These are phyloP conservation scores for Mucor ambiguus DNA, from an alignment of 371 early-diverging fungal genomes.

Conservation along the genomic window DNA sequence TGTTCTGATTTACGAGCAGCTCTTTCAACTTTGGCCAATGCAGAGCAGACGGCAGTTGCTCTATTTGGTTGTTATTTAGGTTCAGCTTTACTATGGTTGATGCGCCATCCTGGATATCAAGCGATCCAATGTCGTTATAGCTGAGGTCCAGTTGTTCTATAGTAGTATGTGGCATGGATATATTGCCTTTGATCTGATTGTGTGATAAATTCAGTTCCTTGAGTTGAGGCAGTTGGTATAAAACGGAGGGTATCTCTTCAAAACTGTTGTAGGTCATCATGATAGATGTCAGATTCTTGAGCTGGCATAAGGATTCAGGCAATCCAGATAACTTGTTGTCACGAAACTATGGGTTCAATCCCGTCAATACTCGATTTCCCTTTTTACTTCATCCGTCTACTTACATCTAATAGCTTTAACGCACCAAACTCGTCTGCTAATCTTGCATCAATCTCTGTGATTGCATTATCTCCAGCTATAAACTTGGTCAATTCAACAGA, in stretches of 20 bases:
- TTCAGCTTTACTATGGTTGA: slow-evolving; percentile 40
- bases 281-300: slow-evolving; percentile 48
- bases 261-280: slow-evolving; percentile 56
- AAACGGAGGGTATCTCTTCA: slow-evolving; percentile 43
- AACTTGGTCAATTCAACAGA: slow-evolving; percentile 68
- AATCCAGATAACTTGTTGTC: slow-evolving; percentile 54
- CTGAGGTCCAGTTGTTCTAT: slow-evolving; percentile 66
- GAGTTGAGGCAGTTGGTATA: slow-evolving; percentile 43
- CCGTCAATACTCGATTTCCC: too few relatives aligned
- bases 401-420: slow-evolving; percentile 68
- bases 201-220: slow-evolving; percentile 53
- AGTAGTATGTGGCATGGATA: slow-evolving; percentile 32
- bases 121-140: slow-evolving; percentile 53
- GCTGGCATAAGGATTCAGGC: slow-evolving; percentile 48
- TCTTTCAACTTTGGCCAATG: slow-evolving; percentile 52
- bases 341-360: slow-evolving; percentile 43
- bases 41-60: slow-evolving; percentile 41
- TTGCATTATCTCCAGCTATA: slow-evolving; percentile 67
- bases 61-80: slow-evolving; percentile 58
- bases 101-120: neutral
- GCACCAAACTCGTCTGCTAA: slow-evolving; percentile 67
- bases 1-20: slow-evolving; percentile 54
- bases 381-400: neutral
- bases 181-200: slow-evolving; percentile 43
- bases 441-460: slow-evolving; percentile 61